phyloP scores from a whole-genome alignment of 305 asterid genomes.

The Caryopteris hybrid region DNA sequence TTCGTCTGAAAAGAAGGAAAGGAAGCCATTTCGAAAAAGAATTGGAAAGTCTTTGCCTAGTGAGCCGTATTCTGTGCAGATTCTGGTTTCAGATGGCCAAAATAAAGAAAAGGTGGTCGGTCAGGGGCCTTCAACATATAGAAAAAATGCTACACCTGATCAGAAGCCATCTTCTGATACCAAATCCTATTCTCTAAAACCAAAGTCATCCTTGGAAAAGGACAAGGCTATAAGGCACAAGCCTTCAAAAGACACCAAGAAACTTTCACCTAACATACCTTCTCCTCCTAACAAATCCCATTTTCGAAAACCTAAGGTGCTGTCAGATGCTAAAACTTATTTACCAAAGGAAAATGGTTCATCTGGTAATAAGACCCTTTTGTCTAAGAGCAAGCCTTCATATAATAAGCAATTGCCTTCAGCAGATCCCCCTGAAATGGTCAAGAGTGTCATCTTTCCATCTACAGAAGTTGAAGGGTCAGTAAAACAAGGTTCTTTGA shows the following conservation, averaged over 20 bases:
- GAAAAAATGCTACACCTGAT: conserved; percentile 1
- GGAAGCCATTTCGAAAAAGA: conserved; percentile 39
- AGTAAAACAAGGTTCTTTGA: conserved; percentile 23
- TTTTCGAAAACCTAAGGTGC: conserved; percentile 18
- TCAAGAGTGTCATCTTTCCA: conserved; percentile 45
- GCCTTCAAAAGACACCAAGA: conserved; percentile 11
- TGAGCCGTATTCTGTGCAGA: conserved; percentile 28
- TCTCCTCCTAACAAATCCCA: conserved; percentile 23
- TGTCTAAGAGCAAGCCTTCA: conserved; percentile 21
- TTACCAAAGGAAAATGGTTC: conserved; percentile 19
- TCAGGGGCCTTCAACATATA: conserved; percentile 8
- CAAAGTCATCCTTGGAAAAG: conserved; percentile 20
- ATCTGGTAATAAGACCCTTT: conserved; percentile 22
- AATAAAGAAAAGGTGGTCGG: conserved; percentile 20
- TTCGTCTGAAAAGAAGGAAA: conserved; percentile 39
- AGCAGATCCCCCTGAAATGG: conserved; percentile 48
- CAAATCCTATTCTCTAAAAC: conserved; percentile 17
- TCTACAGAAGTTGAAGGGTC: conserved; percentile 35
- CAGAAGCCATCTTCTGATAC: conserved; percentile 19
- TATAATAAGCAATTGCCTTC: conserved; percentile 22
- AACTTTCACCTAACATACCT: conserved; percentile 12
- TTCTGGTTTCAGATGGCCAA: conserved; percentile 16
- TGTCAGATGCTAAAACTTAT: conserved; percentile 17
- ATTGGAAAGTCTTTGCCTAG: conserved; percentile 19
- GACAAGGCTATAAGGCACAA: conserved; percentile 16